Percentiles rank a stretch among this genome's conserved stretches.
Conservation (phyloP, 352 stramenopile species). For the Labyrinthula sp. region DNA sequence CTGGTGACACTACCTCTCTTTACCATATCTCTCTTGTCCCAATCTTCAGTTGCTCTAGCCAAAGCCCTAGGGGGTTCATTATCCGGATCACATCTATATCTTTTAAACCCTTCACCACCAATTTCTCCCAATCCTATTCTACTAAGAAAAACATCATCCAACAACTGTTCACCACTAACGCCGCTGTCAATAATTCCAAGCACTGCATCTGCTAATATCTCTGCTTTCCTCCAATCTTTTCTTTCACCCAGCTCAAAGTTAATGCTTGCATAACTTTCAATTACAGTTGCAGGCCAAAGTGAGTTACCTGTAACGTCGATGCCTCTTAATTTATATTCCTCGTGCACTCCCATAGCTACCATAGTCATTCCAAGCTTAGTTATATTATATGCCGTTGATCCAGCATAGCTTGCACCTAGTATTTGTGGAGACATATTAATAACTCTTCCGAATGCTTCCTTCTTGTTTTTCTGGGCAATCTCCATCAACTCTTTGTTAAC, state of each 20-base stretch:
- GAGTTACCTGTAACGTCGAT: constrained; percentile 15
- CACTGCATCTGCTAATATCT: constrained; percentile 14
- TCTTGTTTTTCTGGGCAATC: constrained; percentile 17
- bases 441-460: constrained; percentile 10
- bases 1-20: too few relatives aligned
- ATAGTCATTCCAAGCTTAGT: constrained; percentile 27
- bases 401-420: neutral
- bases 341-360: constrained; percentile 7
- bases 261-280: constrained; percentile 15
- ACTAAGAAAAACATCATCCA: constrained; percentile 22
- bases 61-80: constrained; percentile 12
- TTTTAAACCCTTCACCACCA: too few relatives aligned
- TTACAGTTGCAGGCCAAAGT: constrained; percentile 18
- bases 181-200: constrained; percentile 6
- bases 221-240: constrained; percentile 14
- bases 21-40: too few relatives aligned
- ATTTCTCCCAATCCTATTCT: constrained; percentile 11
- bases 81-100: constrained; percentile 7
- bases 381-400: constrained; percentile 19
- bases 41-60: too few relatives aligned
- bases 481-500: too few relatives aligned
- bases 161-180: constrained; percentile 3
- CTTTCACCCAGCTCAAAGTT: constrained; percentile 15
- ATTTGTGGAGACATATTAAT: constrained; percentile 28
- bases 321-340: constrained; percentile 1